A percentile compares a stretch with the other conserved stretches of the same genome.
These are phyloP conservation scores for Nemophila menziesii DNA, from an alignment of 257 asterid species.

Conservation along the genomic window DNA sequence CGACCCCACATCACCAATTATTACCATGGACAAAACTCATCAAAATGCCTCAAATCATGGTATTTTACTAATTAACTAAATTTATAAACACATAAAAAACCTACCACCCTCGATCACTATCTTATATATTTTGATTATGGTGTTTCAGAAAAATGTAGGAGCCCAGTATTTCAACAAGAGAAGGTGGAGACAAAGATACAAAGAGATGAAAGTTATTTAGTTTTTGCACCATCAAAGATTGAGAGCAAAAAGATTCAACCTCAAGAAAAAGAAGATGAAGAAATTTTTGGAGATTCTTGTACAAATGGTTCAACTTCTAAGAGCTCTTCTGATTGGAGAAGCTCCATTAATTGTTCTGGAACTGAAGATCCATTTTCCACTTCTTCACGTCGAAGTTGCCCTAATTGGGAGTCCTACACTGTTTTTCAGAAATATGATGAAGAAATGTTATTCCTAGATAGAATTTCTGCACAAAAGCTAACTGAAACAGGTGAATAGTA, in stretches of 20 bases:
- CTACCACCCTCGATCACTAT: too few relatives aligned
- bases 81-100: not conserved
- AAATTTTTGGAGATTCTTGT: constrained; percentile 53
- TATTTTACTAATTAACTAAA: not conserved
- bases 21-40: constrained; percentile 7
- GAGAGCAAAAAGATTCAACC: constrained; percentile 38
- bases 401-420: constrained; percentile 90
- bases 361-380: constrained; percentile 83
- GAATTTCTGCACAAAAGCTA: constrained; percentile 66
- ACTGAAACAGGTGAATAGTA: constrained; percentile 75
- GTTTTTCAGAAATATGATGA: constrained; percentile 86
- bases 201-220: constrained; percentile 38
- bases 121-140: too few relatives aligned
- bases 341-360: constrained; percentile 55
- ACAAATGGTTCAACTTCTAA: constrained; percentile 83
- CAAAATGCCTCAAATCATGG: constrained; percentile 13
- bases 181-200: constrained; percentile 19
- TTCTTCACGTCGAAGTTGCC: constrained; percentile 83
- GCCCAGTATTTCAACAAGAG: constrained; percentile 10
- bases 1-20: constrained; percentile 35
- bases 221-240: constrained; percentile 28
- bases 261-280: constrained; percentile 32
- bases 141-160: constrained; percentile 14
- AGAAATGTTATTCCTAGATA: constrained; percentile 78
- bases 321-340: constrained; percentile 85